These are phyloP conservation scores for Cynanchum wilfordii DNA, from an alignment of 257 asterid genomes.

Conservation along the genomic window DNA sequence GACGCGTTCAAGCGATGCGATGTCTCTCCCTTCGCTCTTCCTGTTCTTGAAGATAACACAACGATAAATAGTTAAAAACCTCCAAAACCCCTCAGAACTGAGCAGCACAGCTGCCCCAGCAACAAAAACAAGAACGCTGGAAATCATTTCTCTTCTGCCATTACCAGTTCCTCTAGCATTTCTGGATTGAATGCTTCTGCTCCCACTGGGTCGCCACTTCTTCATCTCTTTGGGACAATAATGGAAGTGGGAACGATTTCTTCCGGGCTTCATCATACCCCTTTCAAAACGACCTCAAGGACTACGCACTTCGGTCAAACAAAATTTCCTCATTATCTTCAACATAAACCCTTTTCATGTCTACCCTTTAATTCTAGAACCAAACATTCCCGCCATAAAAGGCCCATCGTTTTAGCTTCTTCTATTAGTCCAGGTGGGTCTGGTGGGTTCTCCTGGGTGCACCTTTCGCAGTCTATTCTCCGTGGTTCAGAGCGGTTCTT, in stretches of 20 bases:
- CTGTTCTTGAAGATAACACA: background rate
- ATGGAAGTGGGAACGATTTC: background rate
- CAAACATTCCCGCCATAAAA: constrained; percentile 44
- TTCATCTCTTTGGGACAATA: background rate
- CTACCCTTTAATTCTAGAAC: constrained; percentile 20
- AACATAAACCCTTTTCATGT: constrained; percentile 10
- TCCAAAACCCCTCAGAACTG: background rate
- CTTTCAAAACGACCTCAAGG: background rate
- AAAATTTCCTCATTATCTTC: constrained; percentile 1
- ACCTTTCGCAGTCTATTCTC: constrained; percentile 50
- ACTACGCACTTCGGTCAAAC: background rate
- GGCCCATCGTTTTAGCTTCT: constrained; percentile 47
- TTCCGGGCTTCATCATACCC: background rate
- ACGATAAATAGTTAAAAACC: background rate
- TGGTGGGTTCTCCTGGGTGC: constrained; percentile 67
- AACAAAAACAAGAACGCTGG: background rate
- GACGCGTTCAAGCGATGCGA: background rate
- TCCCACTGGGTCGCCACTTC: background rate
- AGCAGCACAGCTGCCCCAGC: background rate
- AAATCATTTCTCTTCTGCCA: background rate
- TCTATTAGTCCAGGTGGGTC: constrained; percentile 42
- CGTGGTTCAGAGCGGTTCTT: constrained; percentile 59
- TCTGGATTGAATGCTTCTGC: background rate
- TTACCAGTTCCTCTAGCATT: background rate
- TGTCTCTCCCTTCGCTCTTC: background rate